These are phyloP conservation scores for Setaria viridis DNA, from an alignment of 202 grass and related monocot genomes.

Conservation along the genomic window DNA sequence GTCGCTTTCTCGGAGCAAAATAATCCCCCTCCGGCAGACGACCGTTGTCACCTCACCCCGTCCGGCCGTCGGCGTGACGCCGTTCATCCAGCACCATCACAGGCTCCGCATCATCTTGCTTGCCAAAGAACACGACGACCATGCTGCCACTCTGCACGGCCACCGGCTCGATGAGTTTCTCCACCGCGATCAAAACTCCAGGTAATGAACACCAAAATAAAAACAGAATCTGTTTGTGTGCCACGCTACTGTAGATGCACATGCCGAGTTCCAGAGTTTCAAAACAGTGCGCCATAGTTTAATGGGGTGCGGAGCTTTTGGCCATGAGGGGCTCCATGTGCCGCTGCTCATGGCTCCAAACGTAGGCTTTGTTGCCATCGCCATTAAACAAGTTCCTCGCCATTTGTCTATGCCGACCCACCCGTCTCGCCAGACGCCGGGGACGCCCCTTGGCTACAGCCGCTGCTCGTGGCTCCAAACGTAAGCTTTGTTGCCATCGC, in stretches of 20 bases:
- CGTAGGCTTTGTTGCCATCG: constrained; percentile 51
- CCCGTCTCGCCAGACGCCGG: constrained; percentile 18
- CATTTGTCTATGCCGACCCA: constrained; percentile 40
- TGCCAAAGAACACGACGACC: background rate
- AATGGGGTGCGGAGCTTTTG: constrained; percentile 42
- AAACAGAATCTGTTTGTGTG: background rate
- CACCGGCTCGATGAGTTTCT: constrained; percentile 6
- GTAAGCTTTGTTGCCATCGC: no score
- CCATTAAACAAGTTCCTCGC: constrained; percentile 28
- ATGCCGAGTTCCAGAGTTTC: constrained; percentile 25
- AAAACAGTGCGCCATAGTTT: constrained; percentile 40
- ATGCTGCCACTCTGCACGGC: no score
- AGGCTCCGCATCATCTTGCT: background rate
- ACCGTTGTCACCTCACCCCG: constrained; percentile 8
- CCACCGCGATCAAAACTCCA: background rate
- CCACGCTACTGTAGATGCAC: constrained; percentile 18
- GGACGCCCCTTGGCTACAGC: no score
- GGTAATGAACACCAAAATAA: background rate
- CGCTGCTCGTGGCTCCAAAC: no score
- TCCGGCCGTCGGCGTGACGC: background rate
- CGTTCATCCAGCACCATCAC: constrained; percentile 15
- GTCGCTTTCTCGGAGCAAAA: constrained; percentile 33
- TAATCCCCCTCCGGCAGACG: constrained; percentile 15
- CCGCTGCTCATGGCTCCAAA: constrained; percentile 59
- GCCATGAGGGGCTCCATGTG: constrained; percentile 63